A percentile compares a stretch with the other conserved stretches of the same genome.
These are phyloP conservation scores for Trametes coccinea DNA, from an alignment of 768 basidiomycete species.

Conservation along the genomic window DNA sequence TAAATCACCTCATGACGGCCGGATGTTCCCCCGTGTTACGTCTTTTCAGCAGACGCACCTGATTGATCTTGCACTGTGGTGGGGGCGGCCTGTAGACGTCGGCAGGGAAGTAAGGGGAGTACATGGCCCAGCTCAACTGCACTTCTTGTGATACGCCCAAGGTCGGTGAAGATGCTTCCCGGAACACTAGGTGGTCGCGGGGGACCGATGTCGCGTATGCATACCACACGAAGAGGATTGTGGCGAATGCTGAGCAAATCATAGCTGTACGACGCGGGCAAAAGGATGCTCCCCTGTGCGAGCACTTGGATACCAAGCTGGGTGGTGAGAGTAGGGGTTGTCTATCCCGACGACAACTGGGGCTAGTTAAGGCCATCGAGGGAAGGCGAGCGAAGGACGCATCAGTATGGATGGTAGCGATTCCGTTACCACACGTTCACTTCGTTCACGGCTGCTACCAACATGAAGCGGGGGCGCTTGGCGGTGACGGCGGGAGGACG, in stretches of 20 bases:
- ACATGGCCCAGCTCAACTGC: conserved; percentile 51
- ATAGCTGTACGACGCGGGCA: neutral
- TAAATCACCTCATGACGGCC: neutral
- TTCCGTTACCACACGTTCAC: neutral
- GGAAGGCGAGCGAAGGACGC: too few species aligned
- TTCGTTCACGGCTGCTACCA: neutral
- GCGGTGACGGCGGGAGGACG: neutral
- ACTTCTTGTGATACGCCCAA: conserved; percentile 20
- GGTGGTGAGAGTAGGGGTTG: too few species aligned
- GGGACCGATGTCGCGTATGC: conserved; percentile 3
- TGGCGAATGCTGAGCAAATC: neutral
- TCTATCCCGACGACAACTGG: too few species aligned
- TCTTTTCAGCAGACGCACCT: conserved; percentile 14
- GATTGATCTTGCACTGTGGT: conserved; percentile 39
- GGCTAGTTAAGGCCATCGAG: too few species aligned
- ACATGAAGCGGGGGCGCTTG: neutral
- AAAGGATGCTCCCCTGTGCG: too few species aligned
- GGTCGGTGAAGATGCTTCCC: neutral
- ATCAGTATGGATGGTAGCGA: too few species aligned
- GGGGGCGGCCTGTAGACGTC: conserved; percentile 49
- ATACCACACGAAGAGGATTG: conserved; percentile 9
- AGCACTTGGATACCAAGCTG: too few species aligned
- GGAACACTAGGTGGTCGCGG: neutral
- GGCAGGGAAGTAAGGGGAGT: conserved; percentile 59
- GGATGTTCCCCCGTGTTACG: too few species aligned